phyloP scores from a whole-genome alignment of 2,329 filamentous ascomycete species.

The Juglanconis oblonga region DNA sequence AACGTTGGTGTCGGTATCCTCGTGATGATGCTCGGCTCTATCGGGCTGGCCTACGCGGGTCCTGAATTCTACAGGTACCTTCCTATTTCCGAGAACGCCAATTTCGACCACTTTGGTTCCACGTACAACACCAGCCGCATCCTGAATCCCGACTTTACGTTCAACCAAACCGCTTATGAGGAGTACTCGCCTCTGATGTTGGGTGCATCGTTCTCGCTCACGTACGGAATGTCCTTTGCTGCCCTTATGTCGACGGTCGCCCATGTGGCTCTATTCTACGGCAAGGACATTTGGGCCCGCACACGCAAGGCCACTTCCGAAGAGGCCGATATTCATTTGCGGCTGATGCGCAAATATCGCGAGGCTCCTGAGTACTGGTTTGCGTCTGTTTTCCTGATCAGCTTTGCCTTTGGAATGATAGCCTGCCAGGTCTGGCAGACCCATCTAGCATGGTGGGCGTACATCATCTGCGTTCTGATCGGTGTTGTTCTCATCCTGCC shows the following conservation, averaged over 20 bases:
- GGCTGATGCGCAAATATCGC: slow-evolving; percentile 56
- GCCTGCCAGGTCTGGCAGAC: slow-evolving; percentile 35
- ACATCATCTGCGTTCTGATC: slow-evolving; percentile 38
- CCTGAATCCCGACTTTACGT: slow-evolving; percentile 38
- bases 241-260: slow-evolving; percentile 50
- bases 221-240: slow-evolving; percentile 58
- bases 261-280: slow-evolving; percentile 51
- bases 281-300: slow-evolving; percentile 27
- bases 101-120: slow-evolving; percentile 48
- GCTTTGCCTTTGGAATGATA: slow-evolving; percentile 47
- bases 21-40: slow-evolving; percentile 40
- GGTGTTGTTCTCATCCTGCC: slow-evolving; percentile 40
- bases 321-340: slow-evolving; percentile 49
- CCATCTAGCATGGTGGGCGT: slow-evolving; percentile 42
- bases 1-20: slow-evolving; percentile 56
- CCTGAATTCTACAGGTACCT: slow-evolving; percentile 44
- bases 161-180: slow-evolving; percentile 42
- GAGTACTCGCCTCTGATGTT: slow-evolving; percentile 48
- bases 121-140: slow-evolving; percentile 45
- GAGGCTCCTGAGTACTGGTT: slow-evolving; percentile 60
- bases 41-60: slow-evolving; percentile 44
- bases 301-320: slow-evolving; percentile 32
- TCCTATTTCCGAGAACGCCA: slow-evolving; percentile 48
- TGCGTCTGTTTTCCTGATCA: slow-evolving; percentile 38
- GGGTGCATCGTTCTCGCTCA: slow-evolving; percentile 52